Conservation (phyloP, 176 grass and related monocot species). For the Aegilops umbellulata region DNA sequence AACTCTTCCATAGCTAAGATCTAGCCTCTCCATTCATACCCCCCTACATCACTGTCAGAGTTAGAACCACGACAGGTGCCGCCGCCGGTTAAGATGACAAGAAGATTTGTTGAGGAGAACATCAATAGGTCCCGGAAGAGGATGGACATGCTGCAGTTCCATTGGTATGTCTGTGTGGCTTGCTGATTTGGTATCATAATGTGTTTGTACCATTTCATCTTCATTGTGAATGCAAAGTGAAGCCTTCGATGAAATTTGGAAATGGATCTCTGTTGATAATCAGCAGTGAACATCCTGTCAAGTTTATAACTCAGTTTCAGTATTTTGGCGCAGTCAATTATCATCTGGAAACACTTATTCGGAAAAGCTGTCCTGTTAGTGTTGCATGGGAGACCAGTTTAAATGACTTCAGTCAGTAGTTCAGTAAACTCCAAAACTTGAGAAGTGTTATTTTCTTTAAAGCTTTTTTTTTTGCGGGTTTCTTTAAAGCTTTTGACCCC, state of each 20-base stretch:
- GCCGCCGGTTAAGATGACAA: constrained; percentile 87
- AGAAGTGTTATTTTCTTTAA: no score
- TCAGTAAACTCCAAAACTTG: no score
- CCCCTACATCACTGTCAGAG: no score
- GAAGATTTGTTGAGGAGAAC: constrained; percentile 67
- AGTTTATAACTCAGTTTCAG: no score
- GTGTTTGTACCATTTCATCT: not conserved
- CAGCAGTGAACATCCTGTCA: not conserved
- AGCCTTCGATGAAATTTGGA: not conserved
- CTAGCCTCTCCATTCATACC: no score
- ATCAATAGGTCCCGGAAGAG: constrained; percentile 74
- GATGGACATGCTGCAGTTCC: constrained; percentile 99
- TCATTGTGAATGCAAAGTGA: not conserved
- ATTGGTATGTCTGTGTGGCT: constrained; percentile 46
- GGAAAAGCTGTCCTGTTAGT: no score
- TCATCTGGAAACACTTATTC: not conserved
- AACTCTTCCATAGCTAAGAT: no score
- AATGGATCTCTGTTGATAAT: not conserved
- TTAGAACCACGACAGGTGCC: no score
- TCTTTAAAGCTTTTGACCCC: no score
- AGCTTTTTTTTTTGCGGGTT: no score
- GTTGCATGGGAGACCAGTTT: no score
- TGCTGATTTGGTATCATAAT: not conserved
- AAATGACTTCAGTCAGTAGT: no score
- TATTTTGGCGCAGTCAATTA: not conserved